Evolutionary conservation across 495 filamentous ascomycete species (phyloP).

Genomic region (Neurospora sp.): DNA sequence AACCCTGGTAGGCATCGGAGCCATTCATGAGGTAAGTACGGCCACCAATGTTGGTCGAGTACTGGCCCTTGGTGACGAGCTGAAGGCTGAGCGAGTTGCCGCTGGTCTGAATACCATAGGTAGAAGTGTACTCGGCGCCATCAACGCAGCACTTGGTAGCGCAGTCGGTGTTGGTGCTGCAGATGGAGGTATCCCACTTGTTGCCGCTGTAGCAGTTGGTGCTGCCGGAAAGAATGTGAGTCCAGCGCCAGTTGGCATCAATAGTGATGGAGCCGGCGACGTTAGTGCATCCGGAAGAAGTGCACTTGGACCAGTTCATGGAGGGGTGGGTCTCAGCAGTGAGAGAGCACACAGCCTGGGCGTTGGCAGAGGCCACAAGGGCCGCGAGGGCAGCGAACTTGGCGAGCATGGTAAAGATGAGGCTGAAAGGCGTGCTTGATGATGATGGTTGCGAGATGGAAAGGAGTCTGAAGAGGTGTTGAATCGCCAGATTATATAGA

Average conservation of each 20-base stretch:
- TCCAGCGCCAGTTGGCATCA: conserved; percentile 46
- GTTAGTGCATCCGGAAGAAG: conserved; percentile 37
- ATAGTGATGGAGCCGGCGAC: conserved; percentile 32
- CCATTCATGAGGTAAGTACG: conserved; percentile 48
- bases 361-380: conserved; percentile 32
- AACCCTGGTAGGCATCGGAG: conserved; percentile 42
- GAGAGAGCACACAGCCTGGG: conserved; percentile 49
- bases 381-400: conserved; percentile 30
- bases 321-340: conserved; percentile 48
- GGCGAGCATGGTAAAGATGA: conserved; percentile 18
- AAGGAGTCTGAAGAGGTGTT: neutral
- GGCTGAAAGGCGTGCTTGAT: conserved; percentile 15
- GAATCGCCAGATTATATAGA: conserved; percentile 17
- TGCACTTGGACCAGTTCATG: conserved; percentile 49
- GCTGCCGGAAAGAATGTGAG: conserved; percentile 24
- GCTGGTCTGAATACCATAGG: conserved; percentile 40
- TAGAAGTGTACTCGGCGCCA: conserved; percentile 36
- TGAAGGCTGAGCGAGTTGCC: conserved; percentile 38
- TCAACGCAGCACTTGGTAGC: conserved; percentile 38
- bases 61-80: conserved; percentile 45
- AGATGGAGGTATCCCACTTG: conserved; percentile 33
- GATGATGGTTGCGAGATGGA: conserved; percentile 13
- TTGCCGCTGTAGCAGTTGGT: conserved; percentile 45
- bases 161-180: conserved; percentile 27
- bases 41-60: conserved; percentile 41